Evolutionary conservation across 2,329 filamentous ascomycete genomes (phyloP).

Genomic region (Exophiala bonariae): DNA sequence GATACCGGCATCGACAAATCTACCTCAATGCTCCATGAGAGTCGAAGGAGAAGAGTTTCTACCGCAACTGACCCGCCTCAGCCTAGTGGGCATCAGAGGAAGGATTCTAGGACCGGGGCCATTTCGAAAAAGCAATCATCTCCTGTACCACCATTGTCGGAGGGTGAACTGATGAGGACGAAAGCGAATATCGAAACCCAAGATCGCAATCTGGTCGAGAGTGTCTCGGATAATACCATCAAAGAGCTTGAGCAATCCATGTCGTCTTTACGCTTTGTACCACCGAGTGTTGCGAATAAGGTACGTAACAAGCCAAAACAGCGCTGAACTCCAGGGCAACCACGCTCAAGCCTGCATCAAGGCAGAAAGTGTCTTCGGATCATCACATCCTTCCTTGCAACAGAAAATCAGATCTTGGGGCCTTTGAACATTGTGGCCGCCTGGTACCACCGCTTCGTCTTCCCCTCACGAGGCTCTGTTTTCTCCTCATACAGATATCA

Average conservation of each 20-base stretch:
- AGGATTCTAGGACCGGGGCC: slow-evolving; percentile 3
- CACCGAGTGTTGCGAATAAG: slow-evolving; percentile 39
- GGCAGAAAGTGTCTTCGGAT: not conserved
- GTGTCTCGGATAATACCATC: slow-evolving; percentile 33
- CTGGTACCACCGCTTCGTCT: not conserved
- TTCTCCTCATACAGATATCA: not conserved
- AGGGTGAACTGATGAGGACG: not conserved
- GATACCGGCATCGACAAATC: slow-evolving; percentile 85
- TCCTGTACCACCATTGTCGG: slow-evolving; percentile 2
- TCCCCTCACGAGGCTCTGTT: slow-evolving; percentile 12
- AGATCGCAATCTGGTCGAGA: slow-evolving; percentile 13
- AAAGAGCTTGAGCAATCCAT: slow-evolving; percentile 43
- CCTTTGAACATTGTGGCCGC: no score
- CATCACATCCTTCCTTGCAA: no score
- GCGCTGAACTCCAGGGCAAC: not conserved
- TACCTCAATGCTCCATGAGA: slow-evolving; percentile 71
- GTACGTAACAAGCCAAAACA: slow-evolving; percentile 18
- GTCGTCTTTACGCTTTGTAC: slow-evolving; percentile 47
- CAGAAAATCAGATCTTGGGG: no score
- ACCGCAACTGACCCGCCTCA: slow-evolving; percentile 28
- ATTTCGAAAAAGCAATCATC: slow-evolving; percentile 9
- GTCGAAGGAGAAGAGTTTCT: slow-evolving; percentile 35
- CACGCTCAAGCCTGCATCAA: not conserved
- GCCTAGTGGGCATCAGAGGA: slow-evolving; percentile 20
- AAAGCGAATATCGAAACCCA: not conserved